Evolutionary conservation across 805 yeast genomes (phyloP).

Genomic region (Saccharomycopsis olivae): DNA sequence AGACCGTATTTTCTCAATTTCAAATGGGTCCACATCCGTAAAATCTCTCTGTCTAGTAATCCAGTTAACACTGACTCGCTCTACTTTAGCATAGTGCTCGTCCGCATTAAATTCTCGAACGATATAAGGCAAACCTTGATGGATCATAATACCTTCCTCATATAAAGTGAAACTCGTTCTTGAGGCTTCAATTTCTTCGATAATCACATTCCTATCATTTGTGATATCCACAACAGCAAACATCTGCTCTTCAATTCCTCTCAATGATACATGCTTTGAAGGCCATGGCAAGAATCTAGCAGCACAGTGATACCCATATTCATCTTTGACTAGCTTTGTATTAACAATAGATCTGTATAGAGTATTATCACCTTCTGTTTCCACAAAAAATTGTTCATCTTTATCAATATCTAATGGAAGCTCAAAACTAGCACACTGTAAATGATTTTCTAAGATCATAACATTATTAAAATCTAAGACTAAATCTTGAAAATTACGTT

Average conservation of each 20-base stretch:
- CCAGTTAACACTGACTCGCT: slow-evolving; percentile 90
- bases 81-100: slow-evolving; percentile 73
- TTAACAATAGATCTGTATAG: slow-evolving; percentile 26
- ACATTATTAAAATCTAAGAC: slow-evolving; percentile 51
- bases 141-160: slow-evolving; percentile 87
- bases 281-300: slow-evolving; percentile 75
- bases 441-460: slow-evolving; percentile 64
- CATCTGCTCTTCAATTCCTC: slow-evolving; percentile 74
- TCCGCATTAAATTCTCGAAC: slow-evolving; percentile 78
- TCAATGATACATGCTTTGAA: slow-evolving; percentile 55
- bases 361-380: not conserved
- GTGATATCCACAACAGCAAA: slow-evolving; percentile 90
- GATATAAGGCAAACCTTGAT: slow-evolving; percentile 85
- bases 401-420: slow-evolving; percentile 48
- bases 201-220: slow-evolving; percentile 58
- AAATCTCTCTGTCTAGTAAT: slow-evolving; percentile 83
- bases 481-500: slow-evolving; percentile 45
- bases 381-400: slow-evolving; percentile 40
- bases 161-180: slow-evolving; percentile 85
- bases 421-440: slow-evolving; percentile 93
- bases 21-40: slow-evolving; percentile 83
- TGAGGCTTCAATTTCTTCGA: slow-evolving; percentile 83
- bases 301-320: slow-evolving; percentile 43
- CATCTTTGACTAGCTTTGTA: slow-evolving; percentile 30
- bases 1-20: slow-evolving; percentile 54